A percentile compares a stretch with the other conserved stretches of the same genome.
These are phyloP conservation scores for Amanita pseudoporphyria DNA, from an alignment of 768 basidiomycete species.

Conservation along the genomic window DNA sequence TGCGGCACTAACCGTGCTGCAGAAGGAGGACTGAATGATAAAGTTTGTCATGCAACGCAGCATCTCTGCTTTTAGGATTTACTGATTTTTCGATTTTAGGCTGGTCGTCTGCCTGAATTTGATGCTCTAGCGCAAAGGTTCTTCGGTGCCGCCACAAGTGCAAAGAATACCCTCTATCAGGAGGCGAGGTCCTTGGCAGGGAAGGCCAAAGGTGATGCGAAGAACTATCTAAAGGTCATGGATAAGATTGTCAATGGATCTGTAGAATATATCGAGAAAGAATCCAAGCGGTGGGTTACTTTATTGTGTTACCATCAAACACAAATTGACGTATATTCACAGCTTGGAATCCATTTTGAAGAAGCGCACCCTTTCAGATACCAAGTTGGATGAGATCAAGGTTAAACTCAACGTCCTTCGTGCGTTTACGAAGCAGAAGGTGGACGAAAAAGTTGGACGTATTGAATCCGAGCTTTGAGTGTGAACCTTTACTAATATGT, in stretches of 20 bases:
- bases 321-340: slow-evolving; percentile 12
- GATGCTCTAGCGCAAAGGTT: slow-evolving; percentile 74
- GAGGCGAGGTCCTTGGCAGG: slow-evolving; percentile 50
- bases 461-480: slow-evolving; percentile 37
- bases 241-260: slow-evolving; percentile 68
- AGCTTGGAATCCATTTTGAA: slow-evolving; percentile 70
- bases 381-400: slow-evolving; percentile 90
- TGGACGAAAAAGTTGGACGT: slow-evolving; percentile 25
- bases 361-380: slow-evolving; percentile 66
- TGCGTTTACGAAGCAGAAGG: slow-evolving; percentile 45
- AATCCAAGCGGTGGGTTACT: slow-evolving; percentile 59
- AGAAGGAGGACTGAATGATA: slow-evolving; percentile 70
- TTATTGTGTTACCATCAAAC: slow-evolving; percentile 8
- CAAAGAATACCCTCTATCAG: slow-evolving; percentile 51
- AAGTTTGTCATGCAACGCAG: slow-evolving; percentile 29
- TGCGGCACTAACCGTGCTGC: slow-evolving; percentile 80
- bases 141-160: slow-evolving; percentile 46
- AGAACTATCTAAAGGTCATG: slow-evolving; percentile 87
- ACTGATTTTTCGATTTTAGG: slow-evolving; percentile 31
- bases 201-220: slow-evolving; percentile 40
- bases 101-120: slow-evolving; percentile 71
- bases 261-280: slow-evolving; percentile 77
- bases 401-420: slow-evolving; percentile 81
- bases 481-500: not conserved
- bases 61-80: slow-evolving; percentile 7